A percentile compares a stretch with the other conserved stretches of the same genome.
These are phyloP conservation scores for Leccinum subgranulosum DNA, from an alignment of 768 basidiomycete species.

Conservation along the genomic window DNA sequence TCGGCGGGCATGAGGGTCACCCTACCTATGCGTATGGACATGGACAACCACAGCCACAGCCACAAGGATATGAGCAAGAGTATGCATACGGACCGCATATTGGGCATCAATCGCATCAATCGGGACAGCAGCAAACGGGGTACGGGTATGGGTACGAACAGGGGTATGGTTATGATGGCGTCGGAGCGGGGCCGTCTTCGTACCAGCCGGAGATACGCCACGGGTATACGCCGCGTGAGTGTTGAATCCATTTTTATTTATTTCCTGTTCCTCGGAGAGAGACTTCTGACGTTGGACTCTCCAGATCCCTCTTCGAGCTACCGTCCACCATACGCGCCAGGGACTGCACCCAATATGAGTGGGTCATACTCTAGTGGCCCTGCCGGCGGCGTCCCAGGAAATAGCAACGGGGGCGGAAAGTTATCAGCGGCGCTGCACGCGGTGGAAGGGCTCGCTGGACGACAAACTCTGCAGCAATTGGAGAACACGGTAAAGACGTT, in stretches of 20 bases:
- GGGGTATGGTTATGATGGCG: background rate
- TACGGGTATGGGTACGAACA: background rate
- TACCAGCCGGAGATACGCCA: background rate
- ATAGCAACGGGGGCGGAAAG: background rate
- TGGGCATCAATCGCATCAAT: background rate
- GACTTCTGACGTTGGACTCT: background rate
- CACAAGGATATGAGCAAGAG: background rate
- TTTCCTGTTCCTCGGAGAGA: too few species aligned
- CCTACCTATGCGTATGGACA: background rate
- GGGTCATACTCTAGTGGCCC: background rate
- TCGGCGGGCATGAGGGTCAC: background rate
- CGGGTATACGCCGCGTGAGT: constrained; percentile 36
- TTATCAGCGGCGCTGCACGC: constrained; percentile 40
- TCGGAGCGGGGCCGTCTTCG: background rate
- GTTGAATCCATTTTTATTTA: background rate
- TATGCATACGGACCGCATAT: background rate
- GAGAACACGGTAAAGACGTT: constrained; percentile 45
- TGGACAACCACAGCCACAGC: background rate
- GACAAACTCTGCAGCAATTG: constrained; percentile 45
- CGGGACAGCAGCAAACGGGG: background rate
- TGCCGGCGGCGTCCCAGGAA: background rate
- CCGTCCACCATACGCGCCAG: background rate
- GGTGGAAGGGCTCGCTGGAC: constrained; percentile 57
- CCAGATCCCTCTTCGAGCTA: constrained; percentile 3
- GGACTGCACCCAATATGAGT: background rate